Percentiles rank a stretch among this genome's conserved stretches.
These are phyloP conservation scores for Knufia fluminis DNA, from an alignment of 2,329 filamentous ascomycete genomes.

Conservation along the genomic window DNA sequence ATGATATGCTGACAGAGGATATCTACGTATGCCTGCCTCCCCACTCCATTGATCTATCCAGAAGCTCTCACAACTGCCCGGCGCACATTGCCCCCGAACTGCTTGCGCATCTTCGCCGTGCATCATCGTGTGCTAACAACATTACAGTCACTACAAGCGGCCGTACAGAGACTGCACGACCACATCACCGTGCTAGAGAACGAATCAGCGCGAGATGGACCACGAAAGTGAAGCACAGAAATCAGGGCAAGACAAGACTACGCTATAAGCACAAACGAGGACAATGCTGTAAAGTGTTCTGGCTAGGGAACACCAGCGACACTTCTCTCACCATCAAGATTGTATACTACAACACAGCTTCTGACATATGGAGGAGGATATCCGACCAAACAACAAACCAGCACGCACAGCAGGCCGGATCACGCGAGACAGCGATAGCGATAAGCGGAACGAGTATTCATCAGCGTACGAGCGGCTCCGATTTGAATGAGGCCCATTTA, in stretches of 20 bases:
- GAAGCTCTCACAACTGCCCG: background rate
- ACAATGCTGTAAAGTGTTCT: background rate
- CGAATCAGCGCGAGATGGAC: constrained; percentile 52
- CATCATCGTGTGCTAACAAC: constrained; percentile 13
- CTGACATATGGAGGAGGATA: background rate
- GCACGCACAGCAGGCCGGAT: background rate
- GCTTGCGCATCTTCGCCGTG: constrained; percentile 1
- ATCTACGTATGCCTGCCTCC: constrained; percentile 66
- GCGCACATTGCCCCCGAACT: background rate
- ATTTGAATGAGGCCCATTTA: too few species aligned
- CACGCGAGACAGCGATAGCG: too few species aligned
- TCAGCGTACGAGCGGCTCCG: too few species aligned
- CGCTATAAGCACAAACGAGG: background rate
- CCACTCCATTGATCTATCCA: background rate
- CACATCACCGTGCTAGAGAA: constrained; percentile 77
- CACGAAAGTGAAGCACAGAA: background rate
- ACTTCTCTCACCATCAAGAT: background rate
- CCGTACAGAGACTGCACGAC: constrained; percentile 74
- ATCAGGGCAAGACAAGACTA: background rate
- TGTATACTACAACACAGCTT: background rate
- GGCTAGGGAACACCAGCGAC: background rate
- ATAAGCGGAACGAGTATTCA: too few species aligned
- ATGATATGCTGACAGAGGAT: constrained; percentile 87
- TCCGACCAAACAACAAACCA: background rate
- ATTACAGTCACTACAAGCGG: constrained; percentile 68